Conservation (phyloP, 129 eudicot species). For the Flaveria trinervia region DNA sequence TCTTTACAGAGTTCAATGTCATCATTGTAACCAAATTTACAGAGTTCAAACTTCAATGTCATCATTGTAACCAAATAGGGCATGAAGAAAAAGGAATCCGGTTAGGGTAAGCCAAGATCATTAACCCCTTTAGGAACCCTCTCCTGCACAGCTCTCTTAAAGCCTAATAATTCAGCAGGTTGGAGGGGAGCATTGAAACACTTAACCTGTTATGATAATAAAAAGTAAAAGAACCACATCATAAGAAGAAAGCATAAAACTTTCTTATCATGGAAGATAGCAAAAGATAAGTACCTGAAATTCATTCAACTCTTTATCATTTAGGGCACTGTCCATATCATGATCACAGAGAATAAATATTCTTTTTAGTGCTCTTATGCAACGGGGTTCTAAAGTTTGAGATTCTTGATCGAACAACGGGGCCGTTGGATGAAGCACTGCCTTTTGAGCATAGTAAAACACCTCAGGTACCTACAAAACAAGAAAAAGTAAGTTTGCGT, state of each 20-base stretch:
- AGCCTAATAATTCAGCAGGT: no score
- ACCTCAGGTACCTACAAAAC: conserved; percentile 82
- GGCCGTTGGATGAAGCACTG: conserved; percentile 96
- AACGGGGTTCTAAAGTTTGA: conserved; percentile 79
- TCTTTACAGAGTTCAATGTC: conserved; percentile 77
- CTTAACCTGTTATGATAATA: no score
- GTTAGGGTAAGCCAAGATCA: no score
- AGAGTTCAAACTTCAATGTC: no score
- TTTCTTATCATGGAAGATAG: conserved; percentile 7
- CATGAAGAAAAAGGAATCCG: no score
- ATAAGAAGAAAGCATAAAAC: conserved; percentile 2
- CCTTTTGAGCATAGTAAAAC: conserved; percentile 93
- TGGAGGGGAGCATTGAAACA: no score
- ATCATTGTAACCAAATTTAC: conserved; percentile 87
- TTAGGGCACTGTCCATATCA: conserved; percentile 81
- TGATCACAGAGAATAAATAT: conserved; percentile 86
- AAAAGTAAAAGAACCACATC: no score
- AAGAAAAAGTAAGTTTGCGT: conserved; percentile 17
- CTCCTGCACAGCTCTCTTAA: no score
- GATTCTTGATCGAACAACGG: conserved; percentile 95
- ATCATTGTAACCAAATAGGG: no score
- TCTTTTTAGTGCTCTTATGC: conserved; percentile 78
- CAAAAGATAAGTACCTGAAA: conserved; percentile 63
- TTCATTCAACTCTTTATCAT: conserved; percentile 85
- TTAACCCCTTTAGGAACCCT: no score